These are phyloP conservation scores for Gastrodia elata DNA, from an alignment of 106 monocot genomes.

Conservation along the genomic window DNA sequence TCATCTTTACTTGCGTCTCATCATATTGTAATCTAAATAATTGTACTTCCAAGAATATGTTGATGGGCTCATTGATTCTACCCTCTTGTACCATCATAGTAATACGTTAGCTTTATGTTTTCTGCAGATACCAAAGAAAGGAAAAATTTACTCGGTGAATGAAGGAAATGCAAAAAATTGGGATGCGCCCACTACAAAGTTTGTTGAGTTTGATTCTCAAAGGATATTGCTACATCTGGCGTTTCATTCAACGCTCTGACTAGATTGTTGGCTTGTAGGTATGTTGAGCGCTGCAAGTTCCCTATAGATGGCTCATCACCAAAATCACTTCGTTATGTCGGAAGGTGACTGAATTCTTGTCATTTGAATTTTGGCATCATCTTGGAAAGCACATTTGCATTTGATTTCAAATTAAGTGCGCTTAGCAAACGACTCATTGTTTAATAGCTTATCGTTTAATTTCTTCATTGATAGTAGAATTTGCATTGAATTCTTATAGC, in stretches of 20 bases:
- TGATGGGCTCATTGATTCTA: no score
- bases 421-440: no score
- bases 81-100: no score
- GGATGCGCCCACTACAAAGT: constrained; percentile 88
- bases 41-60: no score
- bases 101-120: constrained; percentile 3
- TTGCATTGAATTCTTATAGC: no score
- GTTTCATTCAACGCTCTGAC: background rate
- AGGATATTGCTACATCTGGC: constrained; percentile 2
- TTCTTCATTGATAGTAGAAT: no score
- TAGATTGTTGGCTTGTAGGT: constrained; percentile 29
- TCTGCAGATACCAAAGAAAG: constrained; percentile 85
- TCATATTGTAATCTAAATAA: no score
- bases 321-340: constrained; percentile 93
- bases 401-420: no score
- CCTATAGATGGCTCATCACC: constrained; percentile 80
- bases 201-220: constrained; percentile 11
- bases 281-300: constrained; percentile 88
- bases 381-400: background rate
- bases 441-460: no score
- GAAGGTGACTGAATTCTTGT: constrained; percentile 43
- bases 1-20: no score
- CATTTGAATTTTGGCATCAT: background rate
- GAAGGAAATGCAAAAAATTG: constrained; percentile 99
- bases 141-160: constrained; percentile 95